phyloP scores from a whole-genome alignment of 805 yeast species.

The Candida pseudofarinosa region DNA sequence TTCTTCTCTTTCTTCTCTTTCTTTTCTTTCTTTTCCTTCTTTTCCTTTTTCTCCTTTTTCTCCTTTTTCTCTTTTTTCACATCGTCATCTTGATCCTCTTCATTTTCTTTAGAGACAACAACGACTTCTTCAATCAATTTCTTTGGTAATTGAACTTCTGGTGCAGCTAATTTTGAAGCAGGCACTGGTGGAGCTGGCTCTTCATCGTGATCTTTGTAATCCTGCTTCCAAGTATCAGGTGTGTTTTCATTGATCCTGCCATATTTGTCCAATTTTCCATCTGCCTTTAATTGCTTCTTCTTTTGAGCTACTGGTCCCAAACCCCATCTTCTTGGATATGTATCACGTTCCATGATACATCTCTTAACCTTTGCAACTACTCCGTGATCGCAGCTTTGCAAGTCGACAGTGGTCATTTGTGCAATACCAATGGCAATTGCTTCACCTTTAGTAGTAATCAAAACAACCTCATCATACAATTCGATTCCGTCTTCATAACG shows the following conservation, averaged over 20 bases:
- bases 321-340: slow-evolving; percentile 99
- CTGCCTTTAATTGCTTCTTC: slow-evolving; percentile 97
- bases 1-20: slow-evolving; percentile 57
- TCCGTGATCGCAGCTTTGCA: slow-evolving; percentile 96
- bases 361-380: slow-evolving; percentile 98
- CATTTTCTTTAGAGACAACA: slow-evolving; percentile 12
- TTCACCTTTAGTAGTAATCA: slow-evolving; percentile 98
- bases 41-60: slow-evolving; percentile 49
- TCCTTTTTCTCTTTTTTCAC: slow-evolving; percentile 26
- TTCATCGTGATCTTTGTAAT: slow-evolving; percentile 68
- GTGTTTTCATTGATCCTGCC: slow-evolving; percentile 94
- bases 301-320: slow-evolving; percentile 97
- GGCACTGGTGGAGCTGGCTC: slow-evolving; percentile 58
- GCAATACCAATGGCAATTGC: slow-evolving; percentile 98
- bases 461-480: slow-evolving; percentile 94
- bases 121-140: slow-evolving; percentile 47
- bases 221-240: slow-evolving; percentile 87
- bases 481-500: slow-evolving; percentile 98
- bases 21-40: slow-evolving; percentile 57
- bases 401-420: slow-evolving; percentile 97
- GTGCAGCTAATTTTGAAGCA: slow-evolving; percentile 47
- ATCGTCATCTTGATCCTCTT: slow-evolving; percentile 13
- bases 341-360: slow-evolving; percentile 99
- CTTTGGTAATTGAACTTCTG: slow-evolving; percentile 44
- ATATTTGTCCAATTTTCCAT: slow-evolving; percentile 93